These are phyloP conservation scores for Fraxinus americana DNA, from an alignment of 257 asterid species.

Conservation along the genomic window DNA sequence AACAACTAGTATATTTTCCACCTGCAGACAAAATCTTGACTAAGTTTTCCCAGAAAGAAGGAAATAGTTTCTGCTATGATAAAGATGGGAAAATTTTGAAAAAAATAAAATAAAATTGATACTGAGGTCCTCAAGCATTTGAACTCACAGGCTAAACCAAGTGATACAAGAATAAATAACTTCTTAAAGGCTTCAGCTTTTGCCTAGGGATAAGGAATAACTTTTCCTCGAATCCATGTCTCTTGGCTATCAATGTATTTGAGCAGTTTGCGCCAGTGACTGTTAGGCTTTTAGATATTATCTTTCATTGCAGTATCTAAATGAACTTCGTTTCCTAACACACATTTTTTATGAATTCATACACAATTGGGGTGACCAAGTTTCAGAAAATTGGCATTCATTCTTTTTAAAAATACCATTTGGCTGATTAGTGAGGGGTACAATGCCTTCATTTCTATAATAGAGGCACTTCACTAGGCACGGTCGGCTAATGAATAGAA, in stretches of 20 bases:
- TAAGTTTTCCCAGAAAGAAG: conserved; percentile 5
- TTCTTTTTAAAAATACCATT: background rate
- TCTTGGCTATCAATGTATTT: background rate
- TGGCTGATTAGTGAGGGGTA: background rate
- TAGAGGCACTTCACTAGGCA: background rate
- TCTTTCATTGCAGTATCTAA: background rate
- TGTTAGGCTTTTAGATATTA: background rate
- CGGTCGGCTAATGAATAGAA: background rate
- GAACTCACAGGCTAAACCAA: background rate
- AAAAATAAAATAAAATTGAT: background rate
- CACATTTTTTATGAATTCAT: background rate
- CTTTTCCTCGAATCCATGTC: background rate
- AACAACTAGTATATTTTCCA: conserved; percentile 73
- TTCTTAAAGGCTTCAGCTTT: background rate
- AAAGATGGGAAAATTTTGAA: background rate
- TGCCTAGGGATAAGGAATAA: background rate
- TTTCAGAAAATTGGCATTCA: too few species aligned
- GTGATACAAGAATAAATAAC: background rate
- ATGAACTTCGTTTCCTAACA: background rate
- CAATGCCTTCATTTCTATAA: background rate
- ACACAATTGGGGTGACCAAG: too few species aligned
- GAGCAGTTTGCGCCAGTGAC: background rate
- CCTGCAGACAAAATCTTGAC: conserved; percentile 46
- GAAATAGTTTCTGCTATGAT: background rate
- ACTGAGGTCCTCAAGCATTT: background rate